Conservation (phyloP, 2,329 filamentous ascomycete genomes). For the Trichoderma cornu-damae region DNA sequence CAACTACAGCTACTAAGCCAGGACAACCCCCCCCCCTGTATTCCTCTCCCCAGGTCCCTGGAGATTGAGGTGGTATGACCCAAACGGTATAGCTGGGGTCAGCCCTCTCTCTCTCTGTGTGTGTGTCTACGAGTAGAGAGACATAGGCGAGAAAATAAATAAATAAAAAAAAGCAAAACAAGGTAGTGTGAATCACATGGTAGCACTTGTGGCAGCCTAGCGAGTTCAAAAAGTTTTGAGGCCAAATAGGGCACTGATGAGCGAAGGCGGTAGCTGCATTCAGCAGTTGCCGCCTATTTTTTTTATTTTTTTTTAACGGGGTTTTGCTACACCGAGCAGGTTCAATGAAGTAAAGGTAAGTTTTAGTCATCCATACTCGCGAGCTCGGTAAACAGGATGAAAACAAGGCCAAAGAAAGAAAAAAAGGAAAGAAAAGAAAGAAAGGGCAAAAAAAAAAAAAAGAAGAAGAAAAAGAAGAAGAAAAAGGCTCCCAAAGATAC, state of each 20-base stretch:
- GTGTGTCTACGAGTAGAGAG: not conserved
- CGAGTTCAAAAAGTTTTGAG: not conserved
- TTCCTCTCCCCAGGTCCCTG: not conserved
- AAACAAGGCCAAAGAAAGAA: not conserved
- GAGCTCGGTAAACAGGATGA: not conserved
- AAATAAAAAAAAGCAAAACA: not conserved
- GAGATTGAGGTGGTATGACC: not conserved
- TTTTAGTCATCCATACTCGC: not conserved
- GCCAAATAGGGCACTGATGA: constrained; percentile 15
- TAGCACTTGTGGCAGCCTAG: constrained; percentile 5
- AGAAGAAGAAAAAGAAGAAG: too few relatives aligned
- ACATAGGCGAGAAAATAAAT: not conserved
- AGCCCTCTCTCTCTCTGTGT: too few relatives aligned
- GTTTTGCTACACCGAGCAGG: constrained; percentile 7
- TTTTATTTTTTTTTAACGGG: too few relatives aligned
- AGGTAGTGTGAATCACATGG: constrained; percentile 9
- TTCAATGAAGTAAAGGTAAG: not conserved
- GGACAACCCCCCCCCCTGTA: too few relatives aligned
- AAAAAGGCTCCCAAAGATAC: too few relatives aligned
- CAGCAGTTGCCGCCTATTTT: not conserved
- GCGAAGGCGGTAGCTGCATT: constrained; percentile 1
- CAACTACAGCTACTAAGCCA: too few relatives aligned
- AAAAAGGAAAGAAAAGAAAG: too few relatives aligned
- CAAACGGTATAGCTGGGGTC: not conserved
- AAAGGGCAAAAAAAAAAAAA: too few relatives aligned